A percentile compares a stretch with the other conserved stretches of the same genome.
Evolutionary conservation across 192 early-diverging fungal genomes (phyloP).

Genomic region (Dissophora globulifera): DNA sequence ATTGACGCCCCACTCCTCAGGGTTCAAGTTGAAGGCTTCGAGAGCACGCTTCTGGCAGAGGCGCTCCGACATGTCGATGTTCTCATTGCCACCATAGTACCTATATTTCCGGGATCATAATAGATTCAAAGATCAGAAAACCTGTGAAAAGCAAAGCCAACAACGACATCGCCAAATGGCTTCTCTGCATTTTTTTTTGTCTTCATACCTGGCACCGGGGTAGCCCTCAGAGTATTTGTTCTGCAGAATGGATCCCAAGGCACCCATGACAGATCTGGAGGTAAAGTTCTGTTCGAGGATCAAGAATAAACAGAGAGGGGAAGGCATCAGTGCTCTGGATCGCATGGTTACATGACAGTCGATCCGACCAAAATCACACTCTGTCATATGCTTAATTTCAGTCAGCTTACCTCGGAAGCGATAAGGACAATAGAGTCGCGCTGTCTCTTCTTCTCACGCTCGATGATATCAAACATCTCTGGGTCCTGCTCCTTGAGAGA

Average conservation of each 20-base stretch:
- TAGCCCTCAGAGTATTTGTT: slow-evolving; percentile 99
- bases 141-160: too few species aligned
- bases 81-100: slow-evolving; percentile 99
- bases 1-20: slow-evolving; percentile 95
- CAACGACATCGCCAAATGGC: too few species aligned
- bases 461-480: slow-evolving; percentile 93
- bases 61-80: slow-evolving; percentile 93
- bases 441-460: slow-evolving; percentile 95
- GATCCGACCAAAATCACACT: background rate
- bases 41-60: slow-evolving; percentile 96
- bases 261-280: slow-evolving; percentile 93
- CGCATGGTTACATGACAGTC: background rate
- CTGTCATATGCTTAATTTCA: background rate
- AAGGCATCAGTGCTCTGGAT: too few species aligned
- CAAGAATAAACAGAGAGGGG: background rate
- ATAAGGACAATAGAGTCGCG: slow-evolving; percentile 93
- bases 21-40: slow-evolving; percentile 88
- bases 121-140: too few species aligned
- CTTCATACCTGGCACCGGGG: slow-evolving; percentile 80
- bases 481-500: slow-evolving; percentile 83
- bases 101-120: slow-evolving; percentile 40
- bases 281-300: slow-evolving; percentile 87
- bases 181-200: too few species aligned
- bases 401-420: slow-evolving; percentile 84
- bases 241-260: slow-evolving; percentile 97